phyloP scores from a whole-genome alignment of 805 yeast genomes.

The Metschnikowia anglica region DNA sequence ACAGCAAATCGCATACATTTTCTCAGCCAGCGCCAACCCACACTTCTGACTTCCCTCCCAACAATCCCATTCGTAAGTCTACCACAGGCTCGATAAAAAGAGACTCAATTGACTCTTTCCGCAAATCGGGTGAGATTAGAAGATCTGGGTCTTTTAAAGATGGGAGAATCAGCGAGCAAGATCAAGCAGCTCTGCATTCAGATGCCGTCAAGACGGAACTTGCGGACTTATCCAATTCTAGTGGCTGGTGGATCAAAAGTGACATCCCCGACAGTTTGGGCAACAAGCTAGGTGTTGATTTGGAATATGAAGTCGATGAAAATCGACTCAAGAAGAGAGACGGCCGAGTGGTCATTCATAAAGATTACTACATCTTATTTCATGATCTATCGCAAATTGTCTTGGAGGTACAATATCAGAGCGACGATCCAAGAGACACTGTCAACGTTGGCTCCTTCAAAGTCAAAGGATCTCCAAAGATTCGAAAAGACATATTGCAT shows the following conservation, averaged over 20 bases:
- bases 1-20: constrained; percentile 10
- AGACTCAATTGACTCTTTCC: constrained; percentile 8
- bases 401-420: constrained; percentile 57
- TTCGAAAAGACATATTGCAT: constrained; percentile 49
- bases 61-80: constrained; percentile 14
- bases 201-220: constrained; percentile 32
- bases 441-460: constrained; percentile 34
- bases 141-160: constrained; percentile 8
- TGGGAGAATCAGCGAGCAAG: constrained; percentile 20
- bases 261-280: constrained; percentile 56
- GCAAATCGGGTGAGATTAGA: constrained; percentile 9
- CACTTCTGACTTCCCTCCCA: constrained; percentile 13
- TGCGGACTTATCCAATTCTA: constrained; percentile 24
- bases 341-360: constrained; percentile 45
- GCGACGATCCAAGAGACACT: constrained; percentile 52
- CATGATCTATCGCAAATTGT: constrained; percentile 69
- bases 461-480: constrained; percentile 42
- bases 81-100: constrained; percentile 15
- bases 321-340: constrained; percentile 55
- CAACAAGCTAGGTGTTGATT: constrained; percentile 44
- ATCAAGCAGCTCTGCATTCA: constrained; percentile 31
- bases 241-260: constrained; percentile 68
- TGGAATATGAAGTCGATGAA: constrained; percentile 66
- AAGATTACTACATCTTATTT: constrained; percentile 71
- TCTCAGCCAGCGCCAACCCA: constrained; percentile 19